Evolutionary conservation across 176 grass and related monocot species (phyloP).

Genomic region (Rhynchospora breviuscula): DNA sequence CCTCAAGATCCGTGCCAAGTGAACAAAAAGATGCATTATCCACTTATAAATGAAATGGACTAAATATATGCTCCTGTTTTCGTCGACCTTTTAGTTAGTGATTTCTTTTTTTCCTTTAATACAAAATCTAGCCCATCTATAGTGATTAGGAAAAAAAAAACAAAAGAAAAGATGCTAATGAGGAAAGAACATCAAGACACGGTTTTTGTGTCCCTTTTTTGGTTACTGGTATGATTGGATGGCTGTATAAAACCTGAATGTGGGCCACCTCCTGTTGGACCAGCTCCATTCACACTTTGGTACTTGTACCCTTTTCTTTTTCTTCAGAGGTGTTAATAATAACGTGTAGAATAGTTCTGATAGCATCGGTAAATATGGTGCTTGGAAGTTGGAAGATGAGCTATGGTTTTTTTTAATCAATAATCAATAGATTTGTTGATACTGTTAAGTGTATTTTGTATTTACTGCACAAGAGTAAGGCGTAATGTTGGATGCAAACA

Average conservation of each 20-base stretch:
- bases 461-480: no score
- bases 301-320: slow-evolving; percentile 22
- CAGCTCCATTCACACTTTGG: slow-evolving; percentile 30
- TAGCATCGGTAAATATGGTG: background rate
- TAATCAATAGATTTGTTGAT: background rate
- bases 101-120: background rate
- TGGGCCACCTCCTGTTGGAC: slow-evolving; percentile 42
- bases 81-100: background rate
- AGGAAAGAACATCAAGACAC: slow-evolving; percentile 42
- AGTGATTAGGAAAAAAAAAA: slow-evolving; percentile 19
- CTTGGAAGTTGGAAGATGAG: background rate
- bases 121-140: slow-evolving; percentile 6
- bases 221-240: slow-evolving; percentile 30
- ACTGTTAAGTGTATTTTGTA: background rate
- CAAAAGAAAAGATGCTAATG: slow-evolving; percentile 31
- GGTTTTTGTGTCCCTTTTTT: slow-evolving; percentile 35
- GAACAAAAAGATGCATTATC: slow-evolving; percentile 28
- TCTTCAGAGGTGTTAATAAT: slow-evolving; percentile 43
- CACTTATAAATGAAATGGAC: slow-evolving; percentile 35
- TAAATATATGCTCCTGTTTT: slow-evolving; percentile 30
- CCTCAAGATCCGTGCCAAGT: slow-evolving; percentile 25
- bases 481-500: background rate
- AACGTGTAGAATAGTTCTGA: slow-evolving; percentile 14
- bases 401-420: background rate
- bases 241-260: slow-evolving; percentile 47